Conservation (phyloP, 768 basidiomycete species). For the Russula emetica region DNA sequence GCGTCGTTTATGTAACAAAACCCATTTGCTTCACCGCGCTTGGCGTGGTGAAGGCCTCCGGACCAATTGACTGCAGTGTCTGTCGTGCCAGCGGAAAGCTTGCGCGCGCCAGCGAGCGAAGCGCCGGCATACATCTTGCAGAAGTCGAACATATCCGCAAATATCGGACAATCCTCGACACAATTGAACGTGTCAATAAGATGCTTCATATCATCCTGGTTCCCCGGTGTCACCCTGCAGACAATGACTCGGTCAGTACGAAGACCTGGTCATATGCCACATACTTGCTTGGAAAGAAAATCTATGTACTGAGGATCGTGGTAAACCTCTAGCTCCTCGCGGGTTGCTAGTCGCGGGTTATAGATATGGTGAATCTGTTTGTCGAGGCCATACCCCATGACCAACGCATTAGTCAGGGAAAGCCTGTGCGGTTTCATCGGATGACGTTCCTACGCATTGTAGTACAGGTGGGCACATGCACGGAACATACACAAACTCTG, state of each 20-base stretch:
- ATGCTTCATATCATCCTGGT: slow-evolving; percentile 61
- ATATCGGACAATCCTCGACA: slow-evolving; percentile 96
- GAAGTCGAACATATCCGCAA: slow-evolving; percentile 91
- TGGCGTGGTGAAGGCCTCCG: slow-evolving; percentile 96
- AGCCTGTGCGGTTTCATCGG: slow-evolving; percentile 98
- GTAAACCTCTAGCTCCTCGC: slow-evolving; percentile 83
- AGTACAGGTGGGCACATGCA: slow-evolving; percentile 16
- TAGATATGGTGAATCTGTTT: slow-evolving; percentile 92
- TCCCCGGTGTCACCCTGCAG: slow-evolving; percentile 77
- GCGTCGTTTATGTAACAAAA: slow-evolving; percentile 99
- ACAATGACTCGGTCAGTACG: slow-evolving; percentile 7
- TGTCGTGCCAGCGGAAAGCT: slow-evolving; percentile 75
- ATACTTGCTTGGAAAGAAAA: slow-evolving; percentile 77
- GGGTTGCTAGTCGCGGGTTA: slow-evolving; percentile 82
- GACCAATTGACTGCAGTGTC: slow-evolving; percentile 99
- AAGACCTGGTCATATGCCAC: slow-evolving; percentile 3
- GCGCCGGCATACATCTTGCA: slow-evolving; percentile 92
- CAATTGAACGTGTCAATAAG: slow-evolving; percentile 88
- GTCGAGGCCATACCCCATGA: slow-evolving; percentile 94
- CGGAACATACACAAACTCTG: background rate
- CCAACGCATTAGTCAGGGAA: slow-evolving; percentile 93
- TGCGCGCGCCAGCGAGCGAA: slow-evolving; percentile 85
- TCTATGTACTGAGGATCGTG: slow-evolving; percentile 96
- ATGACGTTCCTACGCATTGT: slow-evolving; percentile 72
- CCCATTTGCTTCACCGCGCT: slow-evolving; percentile 95